These are phyloP conservation scores for Komagataella pastoris DNA, from an alignment of 805 yeast species.

Conservation along the genomic window DNA sequence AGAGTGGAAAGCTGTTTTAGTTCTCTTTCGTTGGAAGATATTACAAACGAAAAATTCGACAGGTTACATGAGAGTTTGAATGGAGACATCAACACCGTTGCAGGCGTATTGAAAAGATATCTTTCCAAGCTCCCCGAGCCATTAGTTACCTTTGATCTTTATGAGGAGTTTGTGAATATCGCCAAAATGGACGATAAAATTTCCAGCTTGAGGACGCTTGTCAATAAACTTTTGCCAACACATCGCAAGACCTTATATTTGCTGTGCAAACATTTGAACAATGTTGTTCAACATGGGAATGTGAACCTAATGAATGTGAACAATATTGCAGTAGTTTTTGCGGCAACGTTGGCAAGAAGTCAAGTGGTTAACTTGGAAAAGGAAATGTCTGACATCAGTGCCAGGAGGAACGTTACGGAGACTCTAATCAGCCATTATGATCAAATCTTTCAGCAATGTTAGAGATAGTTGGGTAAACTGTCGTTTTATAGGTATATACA, in stretches of 20 bases:
- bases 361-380: conserved; percentile 46
- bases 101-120: conserved; percentile 80
- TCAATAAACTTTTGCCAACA: neutral
- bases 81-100: conserved; percentile 76
- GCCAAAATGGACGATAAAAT: conserved; percentile 18
- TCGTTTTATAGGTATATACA: neutral
- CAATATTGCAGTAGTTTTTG: conserved; percentile 85
- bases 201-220: neutral
- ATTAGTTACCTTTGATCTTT: conserved; percentile 55
- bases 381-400: conserved; percentile 77
- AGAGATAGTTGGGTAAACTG: neutral
- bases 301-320: conserved; percentile 71
- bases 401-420: conserved; percentile 68
- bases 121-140: conserved; percentile 79
- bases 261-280: conserved; percentile 38
- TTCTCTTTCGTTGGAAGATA: conserved; percentile 10
- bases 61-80: conserved; percentile 21
- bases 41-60: conserved; percentile 19
- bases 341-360: conserved; percentile 83
- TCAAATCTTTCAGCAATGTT: conserved; percentile 17
- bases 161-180: conserved; percentile 52
- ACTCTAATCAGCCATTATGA: conserved; percentile 41
- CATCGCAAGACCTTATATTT: neutral
- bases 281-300: conserved; percentile 37
- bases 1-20: conserved; percentile 19